Base-by-base conservation (phyloP, 441 rosid species). In the Pelargonium citronellum region DNA sequence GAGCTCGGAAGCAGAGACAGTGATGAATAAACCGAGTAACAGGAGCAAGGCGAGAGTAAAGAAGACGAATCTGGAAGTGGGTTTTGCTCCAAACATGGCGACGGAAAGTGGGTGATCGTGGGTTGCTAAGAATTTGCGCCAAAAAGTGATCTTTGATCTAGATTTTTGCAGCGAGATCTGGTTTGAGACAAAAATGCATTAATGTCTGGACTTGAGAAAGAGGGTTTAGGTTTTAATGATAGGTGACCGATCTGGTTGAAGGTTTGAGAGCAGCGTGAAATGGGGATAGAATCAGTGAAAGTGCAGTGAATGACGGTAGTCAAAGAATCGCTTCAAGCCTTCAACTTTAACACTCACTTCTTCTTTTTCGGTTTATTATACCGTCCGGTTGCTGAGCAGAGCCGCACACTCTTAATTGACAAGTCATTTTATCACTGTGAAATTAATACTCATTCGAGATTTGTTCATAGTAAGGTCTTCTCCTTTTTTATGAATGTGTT, bases 31-130 rank as follows among this genome's bases (percentile, higher is more conserved):
- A 47, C 76, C 16, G 75, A 88, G 73, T 10, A 90, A 77, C 0
- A 88, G 41, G 27, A 84, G 43, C 66, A 80, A 71, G 30, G 83
- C 44, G 73, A 84, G 65, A 16, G 80, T 16, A 70, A 82, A 79
- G 75, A 82, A 62, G 63, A 78, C 60, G 75, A 80, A 76, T 82
- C 82, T 85, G 47, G 84, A 86, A 66, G 19, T 70, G 83, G 87
- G 78, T 67, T 83, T 85, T 58, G 78, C 9, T 9, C 39, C 44
- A 53, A 66, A 66, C 95, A 85, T 85, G 27, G 58, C 11, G 30
- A 22, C 1, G 9, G 30, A 12, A 53, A 9, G 69, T 44, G 62
- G 49, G 24, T 73, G 55, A 68, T 74, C 55, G 17, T 57, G 69
- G 75, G 55, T 60, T 24, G 13, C 64, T 2, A 30, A 62, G 68